A percentile compares a stretch with the other conserved stretches of the same genome.
Conservation (phyloP, 768 basidiomycete species). For the Rhizopogon vulgaris region DNA sequence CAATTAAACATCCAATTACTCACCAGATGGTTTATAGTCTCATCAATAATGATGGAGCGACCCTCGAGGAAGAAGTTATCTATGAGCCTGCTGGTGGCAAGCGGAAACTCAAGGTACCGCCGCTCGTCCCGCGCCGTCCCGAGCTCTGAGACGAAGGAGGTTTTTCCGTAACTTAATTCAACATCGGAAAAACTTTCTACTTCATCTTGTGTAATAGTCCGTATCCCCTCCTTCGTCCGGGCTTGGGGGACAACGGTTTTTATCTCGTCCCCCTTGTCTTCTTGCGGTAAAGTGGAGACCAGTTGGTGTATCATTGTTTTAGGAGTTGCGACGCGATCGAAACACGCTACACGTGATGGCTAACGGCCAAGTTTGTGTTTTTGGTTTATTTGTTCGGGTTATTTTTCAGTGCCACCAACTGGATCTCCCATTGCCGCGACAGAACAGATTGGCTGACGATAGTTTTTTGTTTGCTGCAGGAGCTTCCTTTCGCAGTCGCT, state of each 20-base stretch:
- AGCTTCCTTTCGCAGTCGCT: constrained; percentile 35
- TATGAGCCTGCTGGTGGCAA: constrained; percentile 66
- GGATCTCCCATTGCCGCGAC: constrained; percentile 30
- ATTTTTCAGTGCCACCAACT: constrained; percentile 25
- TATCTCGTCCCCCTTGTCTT: constrained; percentile 74
- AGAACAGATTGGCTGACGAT: constrained; percentile 29
- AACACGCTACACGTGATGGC: constrained; percentile 21
- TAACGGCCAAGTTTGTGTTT: constrained; percentile 28
- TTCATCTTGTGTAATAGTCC: constrained; percentile 58
- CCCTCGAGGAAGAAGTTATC: constrained; percentile 74
- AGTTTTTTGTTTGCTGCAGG: constrained; percentile 26
- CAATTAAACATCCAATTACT: background rate
- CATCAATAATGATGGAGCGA: constrained; percentile 62
- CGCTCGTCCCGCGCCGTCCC: constrained; percentile 79
- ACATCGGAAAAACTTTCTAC: constrained; percentile 19
- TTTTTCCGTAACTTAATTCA: constrained; percentile 32
- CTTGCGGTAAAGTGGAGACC: constrained; percentile 29
- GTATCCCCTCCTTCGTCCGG: constrained; percentile 86
- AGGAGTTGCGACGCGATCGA: constrained; percentile 28
- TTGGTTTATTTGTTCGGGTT: constrained; percentile 12
- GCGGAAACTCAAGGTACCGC: constrained; percentile 89
- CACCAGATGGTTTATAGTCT: constrained; percentile 33
- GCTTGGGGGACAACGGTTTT: constrained; percentile 83
- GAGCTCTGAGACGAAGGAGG: constrained; percentile 96
- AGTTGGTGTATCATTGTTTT: constrained; percentile 25